Percentiles rank a stretch among this genome's conserved stretches.
Evolutionary conservation across 1,284 basidiomycete species (phyloP).

Genomic region (Rhizoctonia solani): DNA sequence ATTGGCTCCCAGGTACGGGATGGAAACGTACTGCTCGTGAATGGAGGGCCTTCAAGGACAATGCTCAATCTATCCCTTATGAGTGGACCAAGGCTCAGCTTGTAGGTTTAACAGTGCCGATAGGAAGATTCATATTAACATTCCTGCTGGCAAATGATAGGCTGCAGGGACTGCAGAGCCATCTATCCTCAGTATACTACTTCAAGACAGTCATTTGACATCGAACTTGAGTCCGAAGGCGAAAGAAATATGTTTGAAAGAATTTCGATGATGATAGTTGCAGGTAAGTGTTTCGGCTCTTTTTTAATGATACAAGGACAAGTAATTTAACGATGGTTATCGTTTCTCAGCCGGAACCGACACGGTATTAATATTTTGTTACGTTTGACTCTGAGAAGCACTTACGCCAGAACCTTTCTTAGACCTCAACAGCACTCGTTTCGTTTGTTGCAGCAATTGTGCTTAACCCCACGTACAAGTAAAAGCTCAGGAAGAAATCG

Average conservation of each 20-base stretch:
- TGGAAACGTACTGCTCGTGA: no score
- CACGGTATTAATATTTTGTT: background rate
- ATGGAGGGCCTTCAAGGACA: conserved; percentile 23
- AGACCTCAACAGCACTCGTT: conserved; percentile 6
- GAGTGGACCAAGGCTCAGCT: conserved; percentile 25
- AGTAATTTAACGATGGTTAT: background rate
- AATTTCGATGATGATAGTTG: background rate
- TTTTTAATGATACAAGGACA: no score
- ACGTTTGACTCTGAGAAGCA: background rate
- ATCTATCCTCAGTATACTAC: background rate
- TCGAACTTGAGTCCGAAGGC: background rate
- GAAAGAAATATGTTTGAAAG: background rate
- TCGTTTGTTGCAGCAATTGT: conserved; percentile 43
- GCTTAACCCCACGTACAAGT: conserved; percentile 43
- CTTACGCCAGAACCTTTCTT: background rate
- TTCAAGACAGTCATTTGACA: background rate
- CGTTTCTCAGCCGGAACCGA: conserved; percentile 9
- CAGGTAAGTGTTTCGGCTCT: background rate
- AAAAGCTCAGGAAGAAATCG: conserved; percentile 48
- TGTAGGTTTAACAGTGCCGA: background rate
- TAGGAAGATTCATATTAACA: background rate
- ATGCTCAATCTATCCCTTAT: background rate
- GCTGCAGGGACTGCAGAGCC: background rate
- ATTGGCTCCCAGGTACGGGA: conserved; percentile 16
- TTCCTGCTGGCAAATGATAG: background rate